Evolutionary conservation across 106 monocot species (phyloP), one percentile per base, ranked within the genome.

Genomic region (Dioscorea zingiberensis): DNA sequence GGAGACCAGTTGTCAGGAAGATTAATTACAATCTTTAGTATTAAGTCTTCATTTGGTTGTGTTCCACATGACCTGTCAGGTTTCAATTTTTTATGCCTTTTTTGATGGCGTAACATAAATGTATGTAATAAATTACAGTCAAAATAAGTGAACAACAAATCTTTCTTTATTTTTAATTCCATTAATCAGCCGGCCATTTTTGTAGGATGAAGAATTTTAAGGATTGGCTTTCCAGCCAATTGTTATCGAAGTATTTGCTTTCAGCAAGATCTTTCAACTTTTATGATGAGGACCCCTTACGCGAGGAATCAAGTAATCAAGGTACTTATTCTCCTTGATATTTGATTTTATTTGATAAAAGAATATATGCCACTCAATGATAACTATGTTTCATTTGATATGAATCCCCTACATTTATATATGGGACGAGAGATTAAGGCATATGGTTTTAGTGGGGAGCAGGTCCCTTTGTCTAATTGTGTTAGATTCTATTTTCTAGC

Each of bases 231-330:
- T 79, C 78, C 28, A 79, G 69, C 64, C 80, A 84, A 48, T 51
- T 81, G 19, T 44, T 80, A 10, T 75, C 88, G 5, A 77, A 81
- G 21, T 83, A 83, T 44, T 64, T 97, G 27, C 79, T 91, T 29
- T 97, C 85, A 3, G 78, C 79, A 62, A 74, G 95, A 57, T 88
- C 91, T 62, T 85, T 88, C 72, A 79, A 59, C 67, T 86, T 91
- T 64, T 74, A 79, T 67, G 72, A 81, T 26, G 83, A 81, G 62
- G 78, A 81, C 25, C 62, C 76, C 21, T 32, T 55, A 38, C 65
- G 73, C 57, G 76, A 48, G 58, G 75, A 69, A 48, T 16, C 54
- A 29, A 27, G 58, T 11, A 44, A 30, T 48, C 75, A 63, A 71
- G 87, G 91, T 94, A 72, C 63, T n/a, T 15, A 25, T 38, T 67